Evolutionary conservation across 2,329 filamentous ascomycete genomes (phyloP), one percentile per base, ranked within the genome.

Genomic region (Fusarium coicis): DNA sequence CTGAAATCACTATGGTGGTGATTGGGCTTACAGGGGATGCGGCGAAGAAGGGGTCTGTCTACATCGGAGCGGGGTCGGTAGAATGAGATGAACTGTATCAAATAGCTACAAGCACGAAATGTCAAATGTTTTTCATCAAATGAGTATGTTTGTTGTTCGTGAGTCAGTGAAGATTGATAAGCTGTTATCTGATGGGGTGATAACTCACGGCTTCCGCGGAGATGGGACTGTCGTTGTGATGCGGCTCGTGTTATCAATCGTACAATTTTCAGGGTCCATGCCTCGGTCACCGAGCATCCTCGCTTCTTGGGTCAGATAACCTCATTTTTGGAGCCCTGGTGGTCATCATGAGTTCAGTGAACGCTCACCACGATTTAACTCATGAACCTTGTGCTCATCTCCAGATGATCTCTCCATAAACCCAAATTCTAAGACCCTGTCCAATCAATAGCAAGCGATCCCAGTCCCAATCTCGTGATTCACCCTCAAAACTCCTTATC

Each of bases 1-100:
- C 68, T 70, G 59, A 63, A 42, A 68, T 63, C 61, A 65, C 66
- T 54, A 56, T 37, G 61, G 59, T 14, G 44, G 52, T 57, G 62
- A 63, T 62, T 43, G 50, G 63, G 58, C 73, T 66, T 67, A 61
- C 37, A 43, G 54, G 39, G 26, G 59, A 69, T n/a, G 62, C 11
- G 44, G 42, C 26, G 23, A 54, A 52, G 67, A 59, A 44, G 19
- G 23, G 28, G 50, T 36, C 37, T 57, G 42, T 43, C 61, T 60
- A 54, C 47, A 56, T 36, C 39, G 61, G 56, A 39, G 58, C 40
- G 63, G 58, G 58, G 63, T 34, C 14, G 53, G 55, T 36, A 61
- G 69, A 61, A 56, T 64, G 66, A 73, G 62, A 74, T 47, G 66
- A 50, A 75, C 39, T 74, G 72, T 75, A 75, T 59, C 50, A 66